Percentiles rank a stretch among this genome's conserved stretches.
phyloP scores from a whole-genome alignment of 805 yeast genomes.

The Ogataea kodamae region DNA sequence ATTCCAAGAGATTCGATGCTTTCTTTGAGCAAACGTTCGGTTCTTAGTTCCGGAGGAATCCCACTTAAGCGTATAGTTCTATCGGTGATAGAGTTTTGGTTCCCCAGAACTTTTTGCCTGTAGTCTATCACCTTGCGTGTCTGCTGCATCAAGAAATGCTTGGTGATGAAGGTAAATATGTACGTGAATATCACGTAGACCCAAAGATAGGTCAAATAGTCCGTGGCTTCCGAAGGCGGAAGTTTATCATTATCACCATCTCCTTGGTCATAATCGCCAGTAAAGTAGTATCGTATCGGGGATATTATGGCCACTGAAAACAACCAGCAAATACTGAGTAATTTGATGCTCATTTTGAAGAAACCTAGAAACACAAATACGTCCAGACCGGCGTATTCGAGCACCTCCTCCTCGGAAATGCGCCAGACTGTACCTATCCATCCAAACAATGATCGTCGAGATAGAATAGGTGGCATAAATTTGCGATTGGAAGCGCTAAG shows the following conservation, averaged over 20 bases:
- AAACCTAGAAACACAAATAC: slow-evolving; percentile 90
- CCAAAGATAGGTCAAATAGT: slow-evolving; percentile 66
- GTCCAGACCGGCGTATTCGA: slow-evolving; percentile 90
- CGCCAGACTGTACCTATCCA: slow-evolving; percentile 71
- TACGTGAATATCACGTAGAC: slow-evolving; percentile 85
- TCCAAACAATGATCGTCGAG: slow-evolving; percentile 59
- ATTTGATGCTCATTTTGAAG: slow-evolving; percentile 80
- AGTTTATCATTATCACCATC: slow-evolving; percentile 36
- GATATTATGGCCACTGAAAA: slow-evolving; percentile 75
- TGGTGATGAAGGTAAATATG: slow-evolving; percentile 69
- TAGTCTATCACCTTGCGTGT: slow-evolving; percentile 70
- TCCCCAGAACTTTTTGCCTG: slow-evolving; percentile 79
- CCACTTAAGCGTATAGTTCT: slow-evolving; percentile 86
- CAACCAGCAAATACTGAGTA: slow-evolving; percentile 59
- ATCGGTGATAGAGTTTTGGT: slow-evolving; percentile 86
- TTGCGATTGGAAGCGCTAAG: slow-evolving; percentile 36
- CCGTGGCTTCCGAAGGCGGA: slow-evolving; percentile 24
- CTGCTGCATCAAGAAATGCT: slow-evolving; percentile 59
- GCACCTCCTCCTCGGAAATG: slow-evolving; percentile 69
- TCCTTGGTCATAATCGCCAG: slow-evolving; percentile 73
- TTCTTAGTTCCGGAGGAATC: slow-evolving; percentile 77
- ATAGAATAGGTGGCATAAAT: slow-evolving; percentile 56
- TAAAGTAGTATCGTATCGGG: slow-evolving; percentile 78
- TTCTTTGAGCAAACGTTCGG: slow-evolving; percentile 61
- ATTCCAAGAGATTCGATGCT: slow-evolving; percentile 77